These are phyloP conservation scores for Naganishia kalamii DNA, from an alignment of 768 basidiomycete species.

Conservation along the genomic window DNA sequence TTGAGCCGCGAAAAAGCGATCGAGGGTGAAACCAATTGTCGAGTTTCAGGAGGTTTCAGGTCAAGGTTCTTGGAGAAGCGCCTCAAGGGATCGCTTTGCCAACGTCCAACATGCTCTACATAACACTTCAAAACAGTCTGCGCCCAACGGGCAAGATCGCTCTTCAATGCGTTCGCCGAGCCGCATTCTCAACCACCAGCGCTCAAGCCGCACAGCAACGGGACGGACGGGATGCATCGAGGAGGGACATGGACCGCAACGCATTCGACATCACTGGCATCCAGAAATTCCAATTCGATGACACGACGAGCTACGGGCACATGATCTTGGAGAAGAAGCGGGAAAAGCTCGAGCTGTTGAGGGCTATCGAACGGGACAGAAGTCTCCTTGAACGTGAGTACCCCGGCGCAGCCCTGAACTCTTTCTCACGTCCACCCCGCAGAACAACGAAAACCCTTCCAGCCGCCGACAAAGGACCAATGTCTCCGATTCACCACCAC, in stretches of 20 bases:
- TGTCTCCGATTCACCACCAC: constrained; percentile 56
- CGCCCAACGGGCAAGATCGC: background rate
- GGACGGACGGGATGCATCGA: constrained; percentile 2
- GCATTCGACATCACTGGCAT: constrained; percentile 30
- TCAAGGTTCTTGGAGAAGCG: background rate
- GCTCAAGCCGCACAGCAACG: constrained; percentile 9
- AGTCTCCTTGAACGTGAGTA: constrained; percentile 71
- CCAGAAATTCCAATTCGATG: constrained; percentile 50
- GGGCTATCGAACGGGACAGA: constrained; percentile 83
- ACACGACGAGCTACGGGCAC: constrained; percentile 66
- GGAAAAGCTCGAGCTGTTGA: constrained; percentile 66
- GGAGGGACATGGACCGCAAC: constrained; percentile 15
- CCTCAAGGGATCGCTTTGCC: background rate
- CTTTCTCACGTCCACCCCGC: constrained; percentile 17
- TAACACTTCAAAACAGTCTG: background rate
- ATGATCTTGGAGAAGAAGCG: constrained; percentile 67
- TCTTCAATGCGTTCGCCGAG: background rate
- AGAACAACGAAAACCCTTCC: constrained; percentile 79
- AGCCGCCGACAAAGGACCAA: constrained; percentile 55
- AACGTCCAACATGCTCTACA: background rate
- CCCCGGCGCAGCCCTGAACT: background rate
- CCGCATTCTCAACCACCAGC: background rate
- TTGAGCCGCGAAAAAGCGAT: constrained; percentile 7
- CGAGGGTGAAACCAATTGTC: constrained; percentile 8
- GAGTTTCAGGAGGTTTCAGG: background rate